Evolutionary conservation across 306 rosid species (phyloP).

Genomic region (Cucumis melo): DNA sequence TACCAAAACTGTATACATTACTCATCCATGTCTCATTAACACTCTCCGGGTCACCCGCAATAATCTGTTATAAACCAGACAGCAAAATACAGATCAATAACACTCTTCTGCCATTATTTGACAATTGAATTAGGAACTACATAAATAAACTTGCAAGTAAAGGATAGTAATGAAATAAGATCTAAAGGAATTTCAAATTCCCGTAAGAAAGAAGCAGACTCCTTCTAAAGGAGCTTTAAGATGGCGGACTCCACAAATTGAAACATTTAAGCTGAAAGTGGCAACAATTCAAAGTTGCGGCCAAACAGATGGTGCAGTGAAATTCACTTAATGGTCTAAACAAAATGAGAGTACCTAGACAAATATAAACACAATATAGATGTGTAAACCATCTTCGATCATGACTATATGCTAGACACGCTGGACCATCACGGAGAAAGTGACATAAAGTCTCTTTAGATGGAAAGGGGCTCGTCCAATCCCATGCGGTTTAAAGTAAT

Average conservation of each 20-base stretch:
- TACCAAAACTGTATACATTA: constrained; percentile 85
- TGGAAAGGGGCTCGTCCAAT: constrained; percentile 18
- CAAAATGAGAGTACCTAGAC: constrained; percentile 24
- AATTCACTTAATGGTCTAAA: constrained; percentile 2
- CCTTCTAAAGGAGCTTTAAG: not conserved
- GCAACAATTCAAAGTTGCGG: not conserved
- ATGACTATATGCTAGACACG: constrained; percentile 53
- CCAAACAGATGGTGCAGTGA: not conserved
- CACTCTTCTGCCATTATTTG: not conserved
- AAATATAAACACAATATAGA: constrained; percentile 28
- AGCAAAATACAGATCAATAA: not conserved
- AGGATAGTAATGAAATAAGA: not conserved
- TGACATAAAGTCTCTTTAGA: constrained; percentile 43
- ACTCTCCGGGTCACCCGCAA: constrained; percentile 92
- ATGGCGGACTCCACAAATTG: constrained; percentile 1
- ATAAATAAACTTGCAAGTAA: not conserved
- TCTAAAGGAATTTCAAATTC: not conserved
- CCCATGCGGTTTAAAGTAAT: constrained; percentile 24
- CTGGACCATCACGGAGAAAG: constrained; percentile 44
- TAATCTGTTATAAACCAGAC: constrained; percentile 43
- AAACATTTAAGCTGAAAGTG: not conserved
- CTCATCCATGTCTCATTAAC: constrained; percentile 91
- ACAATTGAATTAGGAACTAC: not conserved
- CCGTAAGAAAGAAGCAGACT: not conserved
- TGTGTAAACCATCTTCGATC: constrained; percentile 36